Base-by-base conservation (phyloP, 768 basidiomycete genomes). In the Aureoboletus auriporus region DNA sequence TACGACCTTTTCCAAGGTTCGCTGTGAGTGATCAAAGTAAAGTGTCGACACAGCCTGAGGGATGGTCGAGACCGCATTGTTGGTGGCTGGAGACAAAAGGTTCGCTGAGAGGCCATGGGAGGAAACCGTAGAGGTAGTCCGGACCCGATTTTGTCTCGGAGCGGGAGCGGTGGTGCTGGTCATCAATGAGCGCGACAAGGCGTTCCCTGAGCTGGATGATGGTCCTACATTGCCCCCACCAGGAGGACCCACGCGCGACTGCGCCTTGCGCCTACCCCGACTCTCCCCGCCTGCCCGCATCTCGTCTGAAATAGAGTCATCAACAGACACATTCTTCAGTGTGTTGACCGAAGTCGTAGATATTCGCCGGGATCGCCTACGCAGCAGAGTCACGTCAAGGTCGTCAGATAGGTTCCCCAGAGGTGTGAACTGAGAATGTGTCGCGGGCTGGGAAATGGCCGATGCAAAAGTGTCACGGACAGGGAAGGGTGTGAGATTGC, bases 401-500 rank as follows among this genome's bases (percentile, higher is more conserved):
- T 90, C 89, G 61, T 91, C 87, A 4, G 83, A 76, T 31, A 83
- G 54, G 55, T 78, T 74, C 27, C 82, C 80, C 57, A 76, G 68
- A 8, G 75, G 61, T 2, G 74, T 77, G 54, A 82, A 80, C 53
- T 85, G 82, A 4, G 81, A 69, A 47, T 78, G 76, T 59, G 80
- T 77, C 9, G 79, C 73, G 10, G 87, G 85, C 58, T 85, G 81
- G 14, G 75, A 72, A 44, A 91, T 73, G 16, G 88, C 86, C 20
- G 86, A 85, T 16, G 89, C 82, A 53, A 89, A 75, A 9, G 67
- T 52, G 64, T 92, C 89, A 31, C 89, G 82, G 44, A 80, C 79
- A 30, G 89, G 89, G 63, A 89, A 91, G 2, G 86, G 87, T n/a
- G 89, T 86, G 33, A 92, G 71, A 62, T 92, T 92, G 53, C 82